phyloP scores from a whole-genome alignment of 768 basidiomycete species.

The Boletus speciosus region DNA sequence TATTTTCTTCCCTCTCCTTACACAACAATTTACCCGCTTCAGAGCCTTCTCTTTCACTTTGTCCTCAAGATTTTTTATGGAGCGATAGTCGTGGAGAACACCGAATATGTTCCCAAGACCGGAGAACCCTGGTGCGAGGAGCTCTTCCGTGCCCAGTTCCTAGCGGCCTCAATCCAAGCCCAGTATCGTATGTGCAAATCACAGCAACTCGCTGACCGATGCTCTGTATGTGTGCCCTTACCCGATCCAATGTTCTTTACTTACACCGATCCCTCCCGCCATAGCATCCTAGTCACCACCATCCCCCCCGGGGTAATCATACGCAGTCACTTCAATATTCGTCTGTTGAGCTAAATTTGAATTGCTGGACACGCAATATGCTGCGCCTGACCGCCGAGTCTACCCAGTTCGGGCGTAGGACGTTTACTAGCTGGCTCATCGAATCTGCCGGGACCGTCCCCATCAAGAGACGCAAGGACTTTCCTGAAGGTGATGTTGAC shows the following conservation, averaged over 20 bases:
- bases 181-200: slow-evolving; percentile 84
- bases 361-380: slow-evolving; percentile 64
- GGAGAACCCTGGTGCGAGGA: slow-evolving; percentile 67
- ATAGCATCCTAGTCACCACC: slow-evolving; percentile 68
- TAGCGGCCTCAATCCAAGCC: background rate
- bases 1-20: background rate
- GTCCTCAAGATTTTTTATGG: slow-evolving; percentile 92
- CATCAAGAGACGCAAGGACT: slow-evolving; percentile 73
- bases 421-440: slow-evolving; percentile 89
- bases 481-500: slow-evolving; percentile 49
- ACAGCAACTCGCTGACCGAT: slow-evolving; percentile 83
- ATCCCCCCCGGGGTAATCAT: slow-evolving; percentile 61
- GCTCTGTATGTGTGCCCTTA: slow-evolving; percentile 56
- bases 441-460: slow-evolving; percentile 87
- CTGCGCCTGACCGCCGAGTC: slow-evolving; percentile 85
- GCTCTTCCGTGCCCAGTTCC: background rate
- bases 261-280: background rate
- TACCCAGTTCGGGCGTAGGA: slow-evolving; percentile 77
- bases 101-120: slow-evolving; percentile 62
- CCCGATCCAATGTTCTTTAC: background rate
- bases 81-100: slow-evolving; percentile 80
- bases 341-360: slow-evolving; percentile 1
- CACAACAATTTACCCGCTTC: background rate
- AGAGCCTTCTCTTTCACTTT: slow-evolving; percentile 68
- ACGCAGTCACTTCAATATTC: background rate